Percentiles rank a stretch among this genome's conserved stretches.
These are phyloP conservation scores for Ganoderma multipileum DNA, from an alignment of 1,284 basidiomycete genomes.

Conservation along the genomic window DNA sequence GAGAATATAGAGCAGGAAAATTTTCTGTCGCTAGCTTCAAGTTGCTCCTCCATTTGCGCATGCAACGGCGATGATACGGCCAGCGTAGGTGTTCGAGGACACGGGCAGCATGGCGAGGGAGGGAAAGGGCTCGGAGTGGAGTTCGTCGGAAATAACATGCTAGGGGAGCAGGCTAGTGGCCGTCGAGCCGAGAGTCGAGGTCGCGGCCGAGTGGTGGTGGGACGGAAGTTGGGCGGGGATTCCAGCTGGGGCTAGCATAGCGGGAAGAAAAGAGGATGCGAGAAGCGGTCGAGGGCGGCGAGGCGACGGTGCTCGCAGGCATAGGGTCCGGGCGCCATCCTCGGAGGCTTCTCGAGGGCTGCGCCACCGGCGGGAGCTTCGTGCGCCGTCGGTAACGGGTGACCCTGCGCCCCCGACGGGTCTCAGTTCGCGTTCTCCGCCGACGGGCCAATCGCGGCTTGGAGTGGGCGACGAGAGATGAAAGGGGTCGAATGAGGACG, in stretches of 20 bases:
- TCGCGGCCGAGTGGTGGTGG: not conserved
- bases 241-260: not conserved
- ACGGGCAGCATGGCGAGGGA: not conserved
- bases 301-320: conserved; percentile 6
- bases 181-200: not conserved
- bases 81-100: not conserved
- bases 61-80: not conserved
- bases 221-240: not conserved
- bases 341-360: conserved; percentile 1
- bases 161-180: not conserved
- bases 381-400: not conserved
- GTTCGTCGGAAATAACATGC: not conserved
- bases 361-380: conserved; percentile 5
- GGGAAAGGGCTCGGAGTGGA: not conserved
- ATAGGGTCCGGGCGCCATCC: conserved; percentile 17
- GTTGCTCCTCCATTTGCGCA: not conserved
- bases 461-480: not conserved
- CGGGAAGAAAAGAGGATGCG: conserved; percentile 10
- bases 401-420: not conserved
- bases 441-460: not conserved
- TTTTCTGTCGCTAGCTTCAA: not conserved
- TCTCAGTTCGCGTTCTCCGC: not conserved
- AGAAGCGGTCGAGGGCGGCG: conserved; percentile 10
- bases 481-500: not conserved
- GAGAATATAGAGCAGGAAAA: not conserved